A percentile compares a stretch with the other conserved stretches of the same genome.
phyloP scores from a whole-genome alignment of 2,329 filamentous ascomycete genomes.

The Phaeosphaeria sp. region DNA sequence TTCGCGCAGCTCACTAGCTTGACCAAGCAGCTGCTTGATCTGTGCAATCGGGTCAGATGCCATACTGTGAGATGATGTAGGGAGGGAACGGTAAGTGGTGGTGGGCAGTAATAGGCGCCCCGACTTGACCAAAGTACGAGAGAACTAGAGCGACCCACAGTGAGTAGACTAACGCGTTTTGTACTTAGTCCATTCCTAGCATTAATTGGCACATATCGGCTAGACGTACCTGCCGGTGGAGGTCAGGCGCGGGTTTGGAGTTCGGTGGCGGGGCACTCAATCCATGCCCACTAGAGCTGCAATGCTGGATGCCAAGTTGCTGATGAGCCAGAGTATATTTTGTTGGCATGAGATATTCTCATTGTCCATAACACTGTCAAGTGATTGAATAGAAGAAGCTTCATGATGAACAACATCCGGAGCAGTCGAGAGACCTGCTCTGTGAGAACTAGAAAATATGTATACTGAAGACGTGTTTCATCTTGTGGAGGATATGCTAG shows the following conservation, averaged over 20 bases:
- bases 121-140: conserved; percentile 1
- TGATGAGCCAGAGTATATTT: neutral
- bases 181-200: conserved; percentile 3
- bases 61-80: neutral
- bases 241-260: neutral
- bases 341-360: neutral
- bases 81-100: neutral
- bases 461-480: neutral
- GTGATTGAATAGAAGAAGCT: neutral
- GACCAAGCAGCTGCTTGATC: conserved; percentile 5
- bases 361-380: neutral
- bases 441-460: neutral
- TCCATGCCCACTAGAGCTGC: neutral
- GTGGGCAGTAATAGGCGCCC: conserved; percentile 2
- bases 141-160: neutral
- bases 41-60: conserved; percentile 9
- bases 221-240: neutral
- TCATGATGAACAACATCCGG: neutral
- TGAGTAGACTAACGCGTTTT: conserved; percentile 4
- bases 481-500: neutral
- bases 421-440: neutral
- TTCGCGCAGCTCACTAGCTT: conserved; percentile 5
- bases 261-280: neutral
- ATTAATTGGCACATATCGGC: neutral
- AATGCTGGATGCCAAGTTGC: neutral